Evolutionary conservation across 2,329 filamentous ascomycete genomes (phyloP), one percentile per base, ranked within the genome.

Genomic region (Paramyrothecium roridum): DNA sequence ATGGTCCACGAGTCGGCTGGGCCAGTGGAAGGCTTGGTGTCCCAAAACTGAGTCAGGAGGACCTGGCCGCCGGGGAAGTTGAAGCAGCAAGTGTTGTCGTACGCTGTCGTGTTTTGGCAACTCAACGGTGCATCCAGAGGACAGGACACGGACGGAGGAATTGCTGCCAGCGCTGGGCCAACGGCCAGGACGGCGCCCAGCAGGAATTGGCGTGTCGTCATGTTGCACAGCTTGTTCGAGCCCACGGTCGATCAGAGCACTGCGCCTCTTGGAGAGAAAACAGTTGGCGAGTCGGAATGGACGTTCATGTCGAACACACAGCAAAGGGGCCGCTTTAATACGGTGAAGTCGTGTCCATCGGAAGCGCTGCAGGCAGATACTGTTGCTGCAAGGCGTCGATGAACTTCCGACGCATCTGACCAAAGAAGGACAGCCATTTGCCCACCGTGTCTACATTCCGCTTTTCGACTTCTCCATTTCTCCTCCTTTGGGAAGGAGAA

Each of bases 31-130:
- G 88, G 87, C 56, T 80, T 67, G 0, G 84, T 81, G 65, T 92
- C 88, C 89, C 89, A 92, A 73, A 92, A 91, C 63, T 92, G 89
- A 2, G 89, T 91, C 69, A 85, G 83, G 4, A 91, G 78, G 48
- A 92, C 73, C 58, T 89, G 82, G 8, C 89, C 89, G 3, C 87
- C 85, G 0, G 88, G 88, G 21, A 83, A 52, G 33, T 51, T 78
- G 75, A 91, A 89, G 72, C 89, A 92, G 75, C 89, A 92, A 8
- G 85, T 81, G 64, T 91, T 78, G 52, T 78, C 68, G n/a, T 83
- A 79, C 8, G 73, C 71, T 3, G 84, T 84, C 7, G 80, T 82
- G 65, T 86, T 86, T 55, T 85, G 81, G 65, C 88, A 91, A 63
- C 61, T 64, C 12, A 66, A 52, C 17, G 64, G 64, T 2, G 60